Conservation (phyloP, 2,329 filamentous ascomycete species). For the Xylariaceae sp. region DNA sequence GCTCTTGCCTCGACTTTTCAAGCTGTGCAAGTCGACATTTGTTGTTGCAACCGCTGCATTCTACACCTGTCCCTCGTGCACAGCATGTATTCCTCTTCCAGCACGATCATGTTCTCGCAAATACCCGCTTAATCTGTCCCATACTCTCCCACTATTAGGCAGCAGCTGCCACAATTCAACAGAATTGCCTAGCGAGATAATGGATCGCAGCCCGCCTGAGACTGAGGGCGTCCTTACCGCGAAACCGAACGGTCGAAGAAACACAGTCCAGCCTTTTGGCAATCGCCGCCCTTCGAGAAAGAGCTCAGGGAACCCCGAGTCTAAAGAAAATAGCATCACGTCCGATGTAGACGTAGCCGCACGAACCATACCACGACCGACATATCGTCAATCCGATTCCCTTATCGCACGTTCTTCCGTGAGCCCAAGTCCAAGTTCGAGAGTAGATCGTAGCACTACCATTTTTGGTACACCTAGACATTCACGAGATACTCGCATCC, state of each 20-base stretch:
- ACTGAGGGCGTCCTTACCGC: conserved; percentile 31
- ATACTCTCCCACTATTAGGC: background rate
- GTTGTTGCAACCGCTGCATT: background rate
- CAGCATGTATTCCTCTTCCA: conserved; percentile 24
- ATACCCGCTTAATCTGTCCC: conserved; percentile 26
- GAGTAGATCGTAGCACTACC: conserved; percentile 23
- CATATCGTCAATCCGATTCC: conserved; percentile 25
- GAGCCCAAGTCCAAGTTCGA: conserved; percentile 18
- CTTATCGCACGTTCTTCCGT: conserved; percentile 7
- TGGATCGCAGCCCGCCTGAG: conserved; percentile 34
- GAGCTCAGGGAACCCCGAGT: conserved; percentile 25
- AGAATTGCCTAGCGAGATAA: conserved; percentile 12
- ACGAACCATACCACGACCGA: conserved; percentile 19
- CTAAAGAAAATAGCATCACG: conserved; percentile 34
- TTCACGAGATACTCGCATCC: conserved; percentile 38
- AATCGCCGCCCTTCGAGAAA: conserved; percentile 26
- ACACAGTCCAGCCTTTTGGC: conserved; percentile 31
- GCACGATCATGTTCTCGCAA: conserved; percentile 17
- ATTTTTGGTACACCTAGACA: conserved; percentile 24
- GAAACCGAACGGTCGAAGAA: conserved; percentile 37
- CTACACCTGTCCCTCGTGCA: conserved; percentile 4
- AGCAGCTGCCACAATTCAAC: background rate
- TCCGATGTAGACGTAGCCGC: conserved; percentile 33
- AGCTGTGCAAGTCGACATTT: background rate
- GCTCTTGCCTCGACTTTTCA: background rate